These are phyloP conservation scores for Bertia moriformis DNA, from an alignment of 2,329 filamentous ascomycete species.

Conservation along the genomic window DNA sequence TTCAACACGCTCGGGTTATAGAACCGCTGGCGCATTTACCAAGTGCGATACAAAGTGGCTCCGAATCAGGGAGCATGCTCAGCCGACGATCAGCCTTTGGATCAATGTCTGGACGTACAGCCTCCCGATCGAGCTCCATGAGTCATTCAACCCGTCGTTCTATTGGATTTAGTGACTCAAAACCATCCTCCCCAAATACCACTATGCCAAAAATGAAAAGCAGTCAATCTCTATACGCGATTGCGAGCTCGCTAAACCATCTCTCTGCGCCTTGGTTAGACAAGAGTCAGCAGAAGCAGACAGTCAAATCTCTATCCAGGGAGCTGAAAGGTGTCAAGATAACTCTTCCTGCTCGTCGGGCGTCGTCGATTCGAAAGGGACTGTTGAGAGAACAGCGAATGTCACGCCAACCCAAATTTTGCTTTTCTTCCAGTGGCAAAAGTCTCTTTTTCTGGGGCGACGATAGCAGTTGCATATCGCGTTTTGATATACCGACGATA, in stretches of 20 bases:
- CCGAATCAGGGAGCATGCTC: slow-evolving; percentile 6
- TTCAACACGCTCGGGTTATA: slow-evolving; percentile 17
- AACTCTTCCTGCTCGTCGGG: slow-evolving; percentile 13
- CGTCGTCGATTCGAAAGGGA: slow-evolving; percentile 14
- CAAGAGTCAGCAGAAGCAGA: too few species aligned
- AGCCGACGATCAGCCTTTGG: background rate
- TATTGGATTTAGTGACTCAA: too few species aligned
- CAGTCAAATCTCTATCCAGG: slow-evolving; percentile 7
- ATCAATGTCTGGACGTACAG: background rate
- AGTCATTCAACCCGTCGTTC: background rate
- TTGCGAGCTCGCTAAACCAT: too few species aligned
- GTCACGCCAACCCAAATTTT: background rate
- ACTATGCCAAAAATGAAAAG: too few species aligned
- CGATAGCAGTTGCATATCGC: background rate
- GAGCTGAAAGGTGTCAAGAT: slow-evolving; percentile 14
- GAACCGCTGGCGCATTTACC: slow-evolving; percentile 14
- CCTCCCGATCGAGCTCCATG: background rate
- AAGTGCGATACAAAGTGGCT: slow-evolving; percentile 7
- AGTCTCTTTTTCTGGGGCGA: background rate
- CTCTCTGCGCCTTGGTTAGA: too few species aligned
- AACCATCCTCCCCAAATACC: too few species aligned
- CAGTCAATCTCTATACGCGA: too few species aligned
- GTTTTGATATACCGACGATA: slow-evolving; percentile 2
- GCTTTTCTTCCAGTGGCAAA: background rate
- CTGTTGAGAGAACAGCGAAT: background rate